Percentiles rank a stretch among this genome's conserved stretches.
phyloP scores from a whole-genome alignment of 1,284 basidiomycete genomes.

The Coniferiporia sulphurascens region DNA sequence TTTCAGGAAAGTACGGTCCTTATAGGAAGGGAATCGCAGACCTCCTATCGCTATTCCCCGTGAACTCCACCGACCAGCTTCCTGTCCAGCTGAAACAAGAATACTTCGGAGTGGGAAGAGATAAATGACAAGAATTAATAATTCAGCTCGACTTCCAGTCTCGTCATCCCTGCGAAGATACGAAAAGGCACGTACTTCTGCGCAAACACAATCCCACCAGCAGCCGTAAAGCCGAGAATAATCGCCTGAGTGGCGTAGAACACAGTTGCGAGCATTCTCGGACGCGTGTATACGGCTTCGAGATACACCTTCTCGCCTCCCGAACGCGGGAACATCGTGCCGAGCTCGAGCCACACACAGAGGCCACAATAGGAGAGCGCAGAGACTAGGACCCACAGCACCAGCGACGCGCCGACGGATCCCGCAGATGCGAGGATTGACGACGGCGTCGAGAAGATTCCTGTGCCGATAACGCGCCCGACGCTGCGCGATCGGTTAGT shows the following conservation, averaged over 20 bases:
- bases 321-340: slow-evolving; percentile 48
- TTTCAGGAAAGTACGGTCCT: not conserved
- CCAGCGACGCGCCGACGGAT: slow-evolving; percentile 47
- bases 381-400: slow-evolving; percentile 56
- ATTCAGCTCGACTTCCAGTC: not conserved
- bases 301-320: slow-evolving; percentile 57
- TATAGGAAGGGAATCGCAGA: slow-evolving; percentile 22
- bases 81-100: slow-evolving; percentile 39
- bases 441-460: slow-evolving; percentile 60
- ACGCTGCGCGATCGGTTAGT: slow-evolving; percentile 29
- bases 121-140: not conserved
- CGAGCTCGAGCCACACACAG: slow-evolving; percentile 54
- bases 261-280: slow-evolving; percentile 42
- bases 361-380: slow-evolving; percentile 47
- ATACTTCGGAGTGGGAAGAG: slow-evolving; percentile 34
- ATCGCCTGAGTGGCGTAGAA: slow-evolving; percentile 46
- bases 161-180: not conserved
- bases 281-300: slow-evolving; percentile 43
- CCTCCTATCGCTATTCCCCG: slow-evolving; percentile 56
- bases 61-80: slow-evolving; percentile 41
- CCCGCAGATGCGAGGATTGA: slow-evolving; percentile 47
- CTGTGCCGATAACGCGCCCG: slow-evolving; percentile 54
- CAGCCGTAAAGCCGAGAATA: slow-evolving; percentile 48
- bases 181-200: slow-evolving; percentile 30
- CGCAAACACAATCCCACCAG: slow-evolving; percentile 51